Evolutionary conservation across 306 rosid genomes (phyloP).

Genomic region (Medicago truncatula): MtrunA17r5.0-ANR NC_053049.1:40250501-40251000

Average conservation of each 20-base stretch:
- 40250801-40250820: too few species aligned
- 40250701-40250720: not conserved
- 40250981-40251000: too few species aligned
- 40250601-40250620: conserved; percentile 3
- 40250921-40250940: not conserved
- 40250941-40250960: too few species aligned
- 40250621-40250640: conserved; percentile 14
- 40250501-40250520: conserved; percentile 43
- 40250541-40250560: conserved; percentile 23
- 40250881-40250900: not conserved
- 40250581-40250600: conserved; percentile 23
- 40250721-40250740: conserved; percentile 30
- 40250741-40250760: not conserved
- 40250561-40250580: conserved; percentile 20
- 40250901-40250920: not conserved
- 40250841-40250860: not conserved
- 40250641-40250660: conserved; percentile 26
- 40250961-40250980: too few species aligned
- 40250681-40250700: conserved; percentile 8
- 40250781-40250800: not conserved
- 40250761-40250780: not conserved
- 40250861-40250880: not conserved
- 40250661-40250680: conserved; percentile 7
- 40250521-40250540: conserved; percentile 32
- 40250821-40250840: not conserved